Conservation (phyloP, 2,329 filamentous ascomycete genomes). For the Delphinella strobiligena region DNA sequence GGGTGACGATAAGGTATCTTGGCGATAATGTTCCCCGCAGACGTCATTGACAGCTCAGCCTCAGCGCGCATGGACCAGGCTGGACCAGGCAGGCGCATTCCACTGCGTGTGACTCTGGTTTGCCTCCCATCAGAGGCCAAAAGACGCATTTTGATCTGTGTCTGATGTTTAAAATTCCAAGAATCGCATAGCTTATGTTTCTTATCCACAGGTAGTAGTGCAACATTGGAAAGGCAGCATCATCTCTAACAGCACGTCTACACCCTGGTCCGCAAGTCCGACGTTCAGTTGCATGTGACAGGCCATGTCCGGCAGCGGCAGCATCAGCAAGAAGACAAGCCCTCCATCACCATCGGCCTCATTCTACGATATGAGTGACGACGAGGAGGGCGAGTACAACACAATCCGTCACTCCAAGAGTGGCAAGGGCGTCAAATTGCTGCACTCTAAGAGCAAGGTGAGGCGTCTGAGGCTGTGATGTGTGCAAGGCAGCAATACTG, state of each 20-base stretch:
- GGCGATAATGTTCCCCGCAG: background rate
- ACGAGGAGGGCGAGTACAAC: slow-evolving; percentile 90
- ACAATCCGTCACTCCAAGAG: slow-evolving; percentile 73
- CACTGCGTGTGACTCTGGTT: background rate
- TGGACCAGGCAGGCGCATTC: background rate
- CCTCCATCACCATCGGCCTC: slow-evolving; percentile 68
- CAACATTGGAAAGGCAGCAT: too few relatives aligned
- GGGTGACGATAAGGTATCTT: too few relatives aligned
- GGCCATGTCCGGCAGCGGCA: background rate
- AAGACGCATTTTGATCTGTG: background rate
- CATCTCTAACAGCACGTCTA: too few relatives aligned
- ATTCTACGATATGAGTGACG: slow-evolving; percentile 92
- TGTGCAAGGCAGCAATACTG: slow-evolving; percentile 14
- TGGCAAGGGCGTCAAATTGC: slow-evolving; percentile 76
- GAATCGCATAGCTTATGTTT: too few relatives aligned
- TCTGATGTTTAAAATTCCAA: background rate
- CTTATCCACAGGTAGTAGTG: too few relatives aligned
- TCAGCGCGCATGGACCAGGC: background rate
- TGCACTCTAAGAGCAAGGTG: slow-evolving; percentile 95
- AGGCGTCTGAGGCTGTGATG: too few relatives aligned
- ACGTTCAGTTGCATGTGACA: background rate
- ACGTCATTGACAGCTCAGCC: background rate
- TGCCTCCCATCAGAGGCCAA: background rate
- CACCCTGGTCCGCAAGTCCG: too few relatives aligned
- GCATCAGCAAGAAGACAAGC: slow-evolving; percentile 8